Percentiles rank a stretch among this genome's conserved stretches.
Conservation (phyloP, 2,329 filamentous ascomycete genomes). For the Aureobasidium sp. region DNA sequence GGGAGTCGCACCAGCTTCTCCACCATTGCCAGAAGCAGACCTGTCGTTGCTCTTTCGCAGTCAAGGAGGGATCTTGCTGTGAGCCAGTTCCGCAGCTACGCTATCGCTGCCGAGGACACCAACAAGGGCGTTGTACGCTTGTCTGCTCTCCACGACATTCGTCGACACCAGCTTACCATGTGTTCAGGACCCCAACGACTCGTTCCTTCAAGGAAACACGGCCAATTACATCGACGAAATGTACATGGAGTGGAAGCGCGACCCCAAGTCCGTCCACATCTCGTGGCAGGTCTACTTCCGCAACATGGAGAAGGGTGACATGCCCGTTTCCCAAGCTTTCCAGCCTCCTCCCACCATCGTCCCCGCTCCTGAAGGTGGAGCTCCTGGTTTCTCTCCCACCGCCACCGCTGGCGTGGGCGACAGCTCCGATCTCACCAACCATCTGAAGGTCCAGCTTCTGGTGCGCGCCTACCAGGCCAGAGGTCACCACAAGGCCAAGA, state of each 20-base stretch:
- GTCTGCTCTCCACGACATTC: background rate
- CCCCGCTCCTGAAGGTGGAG: conserved; percentile 69
- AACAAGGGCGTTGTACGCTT: conserved; percentile 54
- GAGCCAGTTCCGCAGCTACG: conserved; percentile 49
- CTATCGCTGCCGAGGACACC: conserved; percentile 51
- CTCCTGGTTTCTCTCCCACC: conserved; percentile 61
- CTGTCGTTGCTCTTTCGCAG: conserved; percentile 36
- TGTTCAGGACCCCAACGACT: conserved; percentile 74
- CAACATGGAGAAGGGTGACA: conserved; percentile 97
- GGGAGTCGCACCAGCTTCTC: conserved; percentile 37
- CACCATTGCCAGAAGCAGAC: conserved; percentile 32
- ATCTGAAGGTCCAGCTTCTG: conserved; percentile 95
- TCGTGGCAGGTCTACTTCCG: conserved; percentile 99
- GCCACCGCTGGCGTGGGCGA: conserved; percentile 58
- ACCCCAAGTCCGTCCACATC: conserved; percentile 87
- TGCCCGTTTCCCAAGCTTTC: conserved; percentile 96
- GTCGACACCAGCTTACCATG: conserved; percentile 23
- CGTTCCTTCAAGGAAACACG: conserved; percentile 91
- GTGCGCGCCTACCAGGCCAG: conserved; percentile 97
- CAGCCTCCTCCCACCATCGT: conserved; percentile 90
- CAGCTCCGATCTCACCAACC: conserved; percentile 82
- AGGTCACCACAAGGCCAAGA: conserved; percentile 96
- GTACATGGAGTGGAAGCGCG: conserved; percentile 96
- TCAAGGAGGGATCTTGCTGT: conserved; percentile 43
- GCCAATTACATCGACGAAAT: conserved; percentile 99